Evolutionary conservation across 768 basidiomycete species (phyloP).

Genomic region (Calvatia gigantea): DNA sequence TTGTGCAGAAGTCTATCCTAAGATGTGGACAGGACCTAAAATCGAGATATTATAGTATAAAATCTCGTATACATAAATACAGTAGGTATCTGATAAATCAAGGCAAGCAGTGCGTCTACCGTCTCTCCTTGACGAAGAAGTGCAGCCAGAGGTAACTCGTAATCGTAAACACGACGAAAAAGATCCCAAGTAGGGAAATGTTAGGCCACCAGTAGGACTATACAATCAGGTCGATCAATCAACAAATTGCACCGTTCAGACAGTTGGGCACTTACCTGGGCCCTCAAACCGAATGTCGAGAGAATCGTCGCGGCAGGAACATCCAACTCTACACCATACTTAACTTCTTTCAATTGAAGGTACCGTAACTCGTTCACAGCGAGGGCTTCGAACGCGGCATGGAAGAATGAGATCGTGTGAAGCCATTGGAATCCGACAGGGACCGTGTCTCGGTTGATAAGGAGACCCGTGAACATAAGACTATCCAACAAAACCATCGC

Average conservation of each 20-base stretch:
- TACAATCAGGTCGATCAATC: slow-evolving; percentile 4
- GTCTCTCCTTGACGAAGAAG: slow-evolving; percentile 83
- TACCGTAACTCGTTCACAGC: slow-evolving; percentile 98
- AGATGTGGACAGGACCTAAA: too few relatives aligned
- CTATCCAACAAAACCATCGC: slow-evolving; percentile 36
- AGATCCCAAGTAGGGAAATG: slow-evolving; percentile 78
- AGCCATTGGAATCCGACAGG: slow-evolving; percentile 74
- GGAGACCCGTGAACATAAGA: slow-evolving; percentile 89
- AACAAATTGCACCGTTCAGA: slow-evolving; percentile 15
- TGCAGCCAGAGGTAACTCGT: slow-evolving; percentile 79
- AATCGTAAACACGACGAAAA: slow-evolving; percentile 78
- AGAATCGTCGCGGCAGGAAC: slow-evolving; percentile 95
- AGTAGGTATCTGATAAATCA: too few relatives aligned
- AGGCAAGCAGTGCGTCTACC: slow-evolving; percentile 25
- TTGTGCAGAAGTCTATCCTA: too few relatives aligned
- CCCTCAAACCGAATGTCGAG: slow-evolving; percentile 88
- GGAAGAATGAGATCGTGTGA: slow-evolving; percentile 94
- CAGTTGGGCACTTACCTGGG: slow-evolving; percentile 53
- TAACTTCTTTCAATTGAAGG: slow-evolving; percentile 86
- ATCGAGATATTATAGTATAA: too few relatives aligned
- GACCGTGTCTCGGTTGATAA: slow-evolving; percentile 92
- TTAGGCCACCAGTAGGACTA: slow-evolving; percentile 99
- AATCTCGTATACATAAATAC: too few relatives aligned
- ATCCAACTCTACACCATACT: slow-evolving; percentile 96
- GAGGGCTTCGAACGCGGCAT: slow-evolving; percentile 95